Percentiles rank a stretch among this genome's conserved stretches.
phyloP scores from a whole-genome alignment of 441 rosid species.

The Mallotus japonicus region DNA sequence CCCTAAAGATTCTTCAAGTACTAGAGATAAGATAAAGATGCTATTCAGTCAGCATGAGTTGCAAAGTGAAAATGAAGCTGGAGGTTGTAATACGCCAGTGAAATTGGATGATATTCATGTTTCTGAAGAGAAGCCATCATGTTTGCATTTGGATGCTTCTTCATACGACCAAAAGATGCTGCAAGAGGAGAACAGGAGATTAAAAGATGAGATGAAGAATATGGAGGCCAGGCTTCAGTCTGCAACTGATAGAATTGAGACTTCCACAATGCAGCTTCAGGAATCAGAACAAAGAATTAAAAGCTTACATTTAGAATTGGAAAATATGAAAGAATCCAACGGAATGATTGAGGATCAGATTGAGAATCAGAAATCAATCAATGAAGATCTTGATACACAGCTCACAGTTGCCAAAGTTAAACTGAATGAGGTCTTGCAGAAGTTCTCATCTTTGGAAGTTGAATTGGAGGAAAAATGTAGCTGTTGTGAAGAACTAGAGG shows the following conservation, averaged over 20 bases:
- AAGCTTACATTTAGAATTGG: slow-evolving; percentile 48
- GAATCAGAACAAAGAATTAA: slow-evolving; percentile 50
- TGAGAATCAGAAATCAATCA: slow-evolving; percentile 66
- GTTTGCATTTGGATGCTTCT: slow-evolving; percentile 19
- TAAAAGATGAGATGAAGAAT: slow-evolving; percentile 38
- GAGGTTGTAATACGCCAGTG: slow-evolving; percentile 8
- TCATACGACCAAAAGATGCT: slow-evolving; percentile 18
- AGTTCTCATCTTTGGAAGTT: slow-evolving; percentile 78
- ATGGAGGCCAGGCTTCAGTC: slow-evolving; percentile 37
- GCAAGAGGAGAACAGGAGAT: slow-evolving; percentile 40
- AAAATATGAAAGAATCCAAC: slow-evolving; percentile 44
- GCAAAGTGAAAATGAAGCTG: slow-evolving; percentile 28
- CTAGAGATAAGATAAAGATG: slow-evolving; percentile 57
- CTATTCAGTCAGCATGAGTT: slow-evolving; percentile 43
- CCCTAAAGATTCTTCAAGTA: slow-evolving; percentile 41
- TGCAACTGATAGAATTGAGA: slow-evolving; percentile 33
- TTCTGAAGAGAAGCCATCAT: slow-evolving; percentile 23
- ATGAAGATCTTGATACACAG: slow-evolving; percentile 84
- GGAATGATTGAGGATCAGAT: slow-evolving; percentile 58
- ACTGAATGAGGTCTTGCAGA: slow-evolving; percentile 63
- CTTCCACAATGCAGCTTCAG: slow-evolving; percentile 36
- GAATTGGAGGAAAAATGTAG: slow-evolving; percentile 77
- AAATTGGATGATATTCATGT: too few relatives aligned
- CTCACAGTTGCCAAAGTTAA: slow-evolving; percentile 58
- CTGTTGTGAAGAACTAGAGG: slow-evolving; percentile 88